A percentile compares a stretch with the other conserved stretches of the same genome.
These are phyloP conservation scores for Thermochaetoides dissita DNA, from an alignment of 2,329 filamentous ascomycete species.

Conservation along the genomic window DNA sequence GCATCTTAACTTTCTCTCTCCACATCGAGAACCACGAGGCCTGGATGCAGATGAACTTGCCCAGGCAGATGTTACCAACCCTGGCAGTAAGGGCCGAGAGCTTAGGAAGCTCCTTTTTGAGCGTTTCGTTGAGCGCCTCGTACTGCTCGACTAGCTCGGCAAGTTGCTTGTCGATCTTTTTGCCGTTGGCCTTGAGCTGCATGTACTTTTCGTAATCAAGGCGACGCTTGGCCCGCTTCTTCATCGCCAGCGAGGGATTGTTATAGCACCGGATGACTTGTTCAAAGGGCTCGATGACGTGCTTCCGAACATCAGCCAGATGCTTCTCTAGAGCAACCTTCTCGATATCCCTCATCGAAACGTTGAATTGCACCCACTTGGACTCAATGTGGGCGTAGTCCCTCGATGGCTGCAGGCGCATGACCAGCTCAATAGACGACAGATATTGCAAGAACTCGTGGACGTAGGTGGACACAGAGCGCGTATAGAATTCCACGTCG, in stretches of 20 bases:
- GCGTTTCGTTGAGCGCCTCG: constrained; percentile 75
- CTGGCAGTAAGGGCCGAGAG: constrained; percentile 70
- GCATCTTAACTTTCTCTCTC: constrained; percentile 65
- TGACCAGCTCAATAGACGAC: constrained; percentile 68
- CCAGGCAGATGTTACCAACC: constrained; percentile 69
- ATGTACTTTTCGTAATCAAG: constrained; percentile 76
- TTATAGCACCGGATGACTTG: constrained; percentile 42
- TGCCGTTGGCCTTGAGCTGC: constrained; percentile 62
- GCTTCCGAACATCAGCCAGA: constrained; percentile 56
- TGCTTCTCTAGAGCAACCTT: constrained; percentile 74
- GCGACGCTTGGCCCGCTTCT: constrained; percentile 86
- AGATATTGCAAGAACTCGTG: constrained; percentile 69
- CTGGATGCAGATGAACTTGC: constrained; percentile 75
- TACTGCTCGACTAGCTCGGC: constrained; percentile 78
- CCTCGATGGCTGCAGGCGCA: constrained; percentile 55
- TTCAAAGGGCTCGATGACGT: constrained; percentile 58
- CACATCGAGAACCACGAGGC: constrained; percentile 69
- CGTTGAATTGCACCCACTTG: constrained; percentile 86
- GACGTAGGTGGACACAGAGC: constrained; percentile 67
- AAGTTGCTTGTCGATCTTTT: constrained; percentile 77
- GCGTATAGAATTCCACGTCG: constrained; percentile 85
- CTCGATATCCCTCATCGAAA: constrained; percentile 74
- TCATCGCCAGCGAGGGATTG: constrained; percentile 77
- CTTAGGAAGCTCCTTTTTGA: constrained; percentile 82
- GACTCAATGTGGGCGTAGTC: constrained; percentile 70